Base-by-base conservation (phyloP, 1,139 yeast species). In the Geotrichum candidum region DNA sequence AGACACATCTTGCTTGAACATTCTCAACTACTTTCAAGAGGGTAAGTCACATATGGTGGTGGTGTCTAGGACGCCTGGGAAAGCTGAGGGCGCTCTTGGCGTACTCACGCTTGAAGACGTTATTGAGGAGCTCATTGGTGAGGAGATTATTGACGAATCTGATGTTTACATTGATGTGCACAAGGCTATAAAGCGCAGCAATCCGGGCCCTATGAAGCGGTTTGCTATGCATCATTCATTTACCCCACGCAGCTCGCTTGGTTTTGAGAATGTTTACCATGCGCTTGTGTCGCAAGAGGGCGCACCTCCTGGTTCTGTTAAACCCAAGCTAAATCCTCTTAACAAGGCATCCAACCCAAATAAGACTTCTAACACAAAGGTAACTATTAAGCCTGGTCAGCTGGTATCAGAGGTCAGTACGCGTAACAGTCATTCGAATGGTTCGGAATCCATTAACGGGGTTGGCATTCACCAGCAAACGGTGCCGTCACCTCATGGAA, bases 1-100 rank as follows among this genome's bases (percentile, higher is more conserved):
- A 46, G 92, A 88, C 60, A 92, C 98, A 1, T 90, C 97, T 3
- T 94, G 98, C 75, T 80, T 94, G 72, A 92, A 94, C 74, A 92
- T 94, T 67, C 81, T 94, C 70, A 94, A 94, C 74, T 94, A 92
- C 75, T 94, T 94, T 80, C 99, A 94, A 76, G 98, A 92, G 74
- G 99, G 99, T 65, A 92, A 91, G 74, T 87, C 96, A 1, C 99
- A 94, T 74, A 94, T 94, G 99, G 94, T 95, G 69, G 87, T 92
- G 53, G 97, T 94, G 13, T 86, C 95, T 68, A 87, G 85, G 65
- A 79, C 80, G 57, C 98, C 98, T 0, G 99, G 99, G 58, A 91
- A 84, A 66, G 86, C 95, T 3, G 76, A 80, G 45, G 98, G 98
- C 29, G 96, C 97, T 0, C 73, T 88, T 50, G 99, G 99, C 65